Percentiles rank a stretch among this genome's conserved stretches.
Evolutionary conservation across 148 eudicot genomes (phyloP).

Genomic region (Rhododendron ovatum): DNA sequence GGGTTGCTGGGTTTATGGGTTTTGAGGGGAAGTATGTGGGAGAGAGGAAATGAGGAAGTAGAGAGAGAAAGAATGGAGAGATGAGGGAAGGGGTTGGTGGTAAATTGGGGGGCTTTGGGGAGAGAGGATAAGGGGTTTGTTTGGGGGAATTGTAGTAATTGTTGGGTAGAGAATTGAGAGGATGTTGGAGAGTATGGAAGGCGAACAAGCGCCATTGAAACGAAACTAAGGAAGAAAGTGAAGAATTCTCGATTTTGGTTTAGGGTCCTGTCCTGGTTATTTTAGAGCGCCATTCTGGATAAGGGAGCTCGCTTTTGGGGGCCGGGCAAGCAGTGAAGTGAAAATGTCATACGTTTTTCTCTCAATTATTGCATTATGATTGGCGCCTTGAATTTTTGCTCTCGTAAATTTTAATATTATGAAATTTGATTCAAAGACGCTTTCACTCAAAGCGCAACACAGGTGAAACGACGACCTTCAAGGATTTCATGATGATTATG

Average conservation of each 20-base stretch:
- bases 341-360: no score
- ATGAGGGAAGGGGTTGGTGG: constrained; percentile 1
- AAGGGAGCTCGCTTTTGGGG: neutral
- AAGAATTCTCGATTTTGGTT: neutral
- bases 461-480: no score
- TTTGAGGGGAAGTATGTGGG: neutral
- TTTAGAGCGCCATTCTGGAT: neutral
- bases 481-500: no score
- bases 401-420: no score
- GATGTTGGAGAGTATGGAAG: constrained; percentile 21
- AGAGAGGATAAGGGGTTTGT: neutral
- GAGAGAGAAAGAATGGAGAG: constrained; percentile 13
- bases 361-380: no score
- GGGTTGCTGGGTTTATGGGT: constrained; percentile 29
- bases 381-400: no score
- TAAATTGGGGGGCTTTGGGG: constrained; percentile 4
- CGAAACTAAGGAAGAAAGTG: neutral
- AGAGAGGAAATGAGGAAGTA: constrained; percentile 9
- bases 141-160: neutral
- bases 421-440: no score
- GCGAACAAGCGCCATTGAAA: constrained; percentile 42
- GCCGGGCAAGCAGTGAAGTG: no score
- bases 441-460: no score
- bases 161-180: constrained; percentile 14
- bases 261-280: no score